Conservation (phyloP, 306 rosid species). For the Arachis hypogaea region DNA sequence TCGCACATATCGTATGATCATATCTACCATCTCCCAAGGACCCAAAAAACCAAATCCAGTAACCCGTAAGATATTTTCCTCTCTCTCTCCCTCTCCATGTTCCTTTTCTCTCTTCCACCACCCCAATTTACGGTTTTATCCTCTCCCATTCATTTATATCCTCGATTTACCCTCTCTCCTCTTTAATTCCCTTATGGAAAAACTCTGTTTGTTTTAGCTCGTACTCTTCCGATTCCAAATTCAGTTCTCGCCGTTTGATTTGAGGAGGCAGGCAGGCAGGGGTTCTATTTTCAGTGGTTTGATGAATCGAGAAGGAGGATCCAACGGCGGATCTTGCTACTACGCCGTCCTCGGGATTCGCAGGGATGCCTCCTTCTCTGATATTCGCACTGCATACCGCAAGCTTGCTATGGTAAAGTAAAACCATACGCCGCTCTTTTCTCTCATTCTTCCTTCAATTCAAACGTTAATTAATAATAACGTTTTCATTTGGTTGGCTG, state of each 20-base stretch:
- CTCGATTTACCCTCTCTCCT: not conserved
- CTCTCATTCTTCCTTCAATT: not conserved
- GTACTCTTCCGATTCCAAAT: not conserved
- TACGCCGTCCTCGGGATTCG: conserved; percentile 84
- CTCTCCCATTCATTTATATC: conserved; percentile 14
- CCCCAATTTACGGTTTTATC: not conserved
- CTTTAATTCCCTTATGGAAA: not conserved
- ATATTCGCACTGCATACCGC: conserved; percentile 85
- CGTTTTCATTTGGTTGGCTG: not conserved
- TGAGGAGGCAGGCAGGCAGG: not conserved
- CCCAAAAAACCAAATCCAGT: not conserved
- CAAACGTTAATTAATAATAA: not conserved
- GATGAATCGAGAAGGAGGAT: conserved; percentile 86
- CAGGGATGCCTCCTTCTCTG: conserved; percentile 84
- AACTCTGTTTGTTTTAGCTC: not conserved
- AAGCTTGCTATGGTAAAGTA: conserved; percentile 79
- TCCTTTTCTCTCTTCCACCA: conserved; percentile 3
- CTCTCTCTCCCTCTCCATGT: conserved; percentile 42
- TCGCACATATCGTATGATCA: not conserved
- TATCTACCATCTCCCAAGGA: not conserved
- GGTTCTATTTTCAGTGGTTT: not conserved
- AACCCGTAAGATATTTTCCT: conserved; percentile 54
- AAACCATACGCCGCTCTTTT: conserved; percentile 1
- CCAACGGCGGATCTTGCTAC: conserved; percentile 82
- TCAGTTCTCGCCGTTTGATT: not conserved